Evolutionary conservation across 805 yeast species (phyloP).

Genomic region (Vanderwaltozyma verrucispora): DNA sequence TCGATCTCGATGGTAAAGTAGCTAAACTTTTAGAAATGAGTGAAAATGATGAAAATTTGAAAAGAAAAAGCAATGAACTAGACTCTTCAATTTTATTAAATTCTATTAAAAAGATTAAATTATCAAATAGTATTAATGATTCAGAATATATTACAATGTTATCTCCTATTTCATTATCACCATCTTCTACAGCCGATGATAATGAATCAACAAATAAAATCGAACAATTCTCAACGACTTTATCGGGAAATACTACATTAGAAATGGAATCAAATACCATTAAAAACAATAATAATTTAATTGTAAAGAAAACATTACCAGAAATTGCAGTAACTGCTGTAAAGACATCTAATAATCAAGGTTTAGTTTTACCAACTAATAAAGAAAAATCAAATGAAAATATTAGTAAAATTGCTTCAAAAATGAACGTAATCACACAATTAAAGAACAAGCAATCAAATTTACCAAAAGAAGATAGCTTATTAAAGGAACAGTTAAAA

Average conservation of each 20-base stretch:
- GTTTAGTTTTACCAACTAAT: neutral
- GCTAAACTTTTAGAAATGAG: neutral
- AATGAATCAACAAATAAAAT: slow-evolving; percentile 2
- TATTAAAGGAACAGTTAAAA: neutral
- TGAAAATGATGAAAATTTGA: neutral
- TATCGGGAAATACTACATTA: too few relatives aligned
- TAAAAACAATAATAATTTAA: too few relatives aligned
- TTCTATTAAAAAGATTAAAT: neutral
- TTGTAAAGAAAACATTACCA: too few relatives aligned
- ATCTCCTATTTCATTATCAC: slow-evolving; percentile 31
- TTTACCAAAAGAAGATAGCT: neutral
- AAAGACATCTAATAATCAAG: neutral
- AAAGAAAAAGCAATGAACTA: neutral
- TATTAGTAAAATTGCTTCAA: too few relatives aligned
- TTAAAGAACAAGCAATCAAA: too few relatives aligned
- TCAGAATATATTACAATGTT: slow-evolving; percentile 3
- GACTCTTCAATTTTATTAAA: neutral
- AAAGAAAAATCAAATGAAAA: neutral
- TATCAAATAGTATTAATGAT: neutral
- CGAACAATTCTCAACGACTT: too few relatives aligned
- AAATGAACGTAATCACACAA: neutral
- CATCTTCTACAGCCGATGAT: slow-evolving; percentile 19
- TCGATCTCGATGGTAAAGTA: slow-evolving; percentile 7
- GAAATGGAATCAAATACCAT: too few relatives aligned
- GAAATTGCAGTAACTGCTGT: too few relatives aligned